Percentiles rank a stretch among this genome's conserved stretches.
These are phyloP conservation scores for Yarrowia sp. DNA, from an alignment of 805 yeast genomes.

Conservation along the genomic window DNA sequence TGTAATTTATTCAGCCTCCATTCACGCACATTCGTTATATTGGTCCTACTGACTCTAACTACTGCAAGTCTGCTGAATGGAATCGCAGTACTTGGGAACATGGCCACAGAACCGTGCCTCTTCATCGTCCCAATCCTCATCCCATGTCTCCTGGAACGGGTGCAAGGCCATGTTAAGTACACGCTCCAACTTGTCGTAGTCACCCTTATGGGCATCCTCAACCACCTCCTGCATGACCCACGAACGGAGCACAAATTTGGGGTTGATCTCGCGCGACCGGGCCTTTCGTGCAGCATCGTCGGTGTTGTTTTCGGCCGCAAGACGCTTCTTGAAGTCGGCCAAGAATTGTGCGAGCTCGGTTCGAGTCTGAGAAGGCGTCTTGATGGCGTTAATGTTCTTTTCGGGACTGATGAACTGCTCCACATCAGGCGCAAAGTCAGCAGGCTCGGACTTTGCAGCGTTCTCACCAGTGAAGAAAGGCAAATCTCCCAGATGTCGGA, in stretches of 20 bases:
- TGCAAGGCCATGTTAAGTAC: slow-evolving; percentile 65
- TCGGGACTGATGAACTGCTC: slow-evolving; percentile 21
- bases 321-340: slow-evolving; percentile 44
- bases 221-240: slow-evolving; percentile 87
- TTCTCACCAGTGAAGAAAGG: slow-evolving; percentile 41
- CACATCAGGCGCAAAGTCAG: slow-evolving; percentile 27
- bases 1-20: neutral
- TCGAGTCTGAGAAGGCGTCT: slow-evolving; percentile 38
- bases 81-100: slow-evolving; percentile 50
- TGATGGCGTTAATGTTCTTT: slow-evolving; percentile 27
- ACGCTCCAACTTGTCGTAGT: slow-evolving; percentile 55
- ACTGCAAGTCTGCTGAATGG: slow-evolving; percentile 71
- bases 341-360: slow-evolving; percentile 56
- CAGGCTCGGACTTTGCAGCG: slow-evolving; percentile 19
- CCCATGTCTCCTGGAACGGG: slow-evolving; percentile 66
- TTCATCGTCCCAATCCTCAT: slow-evolving; percentile 58
- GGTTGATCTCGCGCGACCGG: slow-evolving; percentile 55
- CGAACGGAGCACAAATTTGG: slow-evolving; percentile 75
- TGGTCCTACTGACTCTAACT: slow-evolving; percentile 24
- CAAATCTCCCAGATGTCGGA: slow-evolving; percentile 56
- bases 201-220: slow-evolving; percentile 49
- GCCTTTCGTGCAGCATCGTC: slow-evolving; percentile 42
- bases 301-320: slow-evolving; percentile 40
- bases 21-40: neutral
- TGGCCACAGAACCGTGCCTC: slow-evolving; percentile 53